Base-by-base conservation (phyloP, 2,329 filamentous ascomycete species). In the Pseudocercospora eumusae region DNA sequence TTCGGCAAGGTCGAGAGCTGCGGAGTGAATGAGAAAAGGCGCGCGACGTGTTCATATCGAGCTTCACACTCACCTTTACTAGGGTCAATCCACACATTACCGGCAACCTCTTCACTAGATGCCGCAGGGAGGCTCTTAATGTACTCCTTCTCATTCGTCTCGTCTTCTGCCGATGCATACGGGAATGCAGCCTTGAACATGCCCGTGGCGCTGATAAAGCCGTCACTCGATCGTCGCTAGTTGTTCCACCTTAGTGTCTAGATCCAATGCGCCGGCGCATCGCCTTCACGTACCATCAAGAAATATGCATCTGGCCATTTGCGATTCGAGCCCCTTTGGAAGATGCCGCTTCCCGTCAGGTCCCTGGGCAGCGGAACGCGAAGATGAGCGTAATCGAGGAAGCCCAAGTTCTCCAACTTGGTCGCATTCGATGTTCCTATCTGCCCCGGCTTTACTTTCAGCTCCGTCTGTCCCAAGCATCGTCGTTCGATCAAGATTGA, bases 331-430 rank as follows among this genome's bases (percentile, higher is more conserved):
- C 88, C 88, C 63, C 88, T 88, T 72, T 91, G 89, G 81, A 98
- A 98, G 72, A 99, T 96, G 73, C 95, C 95, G 5, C 93, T 96
- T 27, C 84, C 84, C 64, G 88, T 86, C 69, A 98, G 88, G 67
- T 95, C 92, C 77, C 93, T 95, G 55, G 95, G 95, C 52, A 99
- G 81, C 13, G 95, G 93, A 64, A 93, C 93, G 73, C 93, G 90
- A 55, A 99, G 83, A 75, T 99, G 95, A 67, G 93, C 93, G 77
- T 99, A 99, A 78, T 98, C 95, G 75, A 99, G 96, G 52, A 88
- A 86, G 56, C 91, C 92, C 64, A 95, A 82, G 69, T 89, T 87
- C 68, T 88, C 83, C 52, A 86, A 82, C 75, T 91, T 91, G 60
- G 87, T 86, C 66, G 91, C 88, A 76, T 87, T 89, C 42, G 85